These are phyloP conservation scores for Clausena lansium DNA, from an alignment of 345 rosid species.

Conservation along the genomic window DNA sequence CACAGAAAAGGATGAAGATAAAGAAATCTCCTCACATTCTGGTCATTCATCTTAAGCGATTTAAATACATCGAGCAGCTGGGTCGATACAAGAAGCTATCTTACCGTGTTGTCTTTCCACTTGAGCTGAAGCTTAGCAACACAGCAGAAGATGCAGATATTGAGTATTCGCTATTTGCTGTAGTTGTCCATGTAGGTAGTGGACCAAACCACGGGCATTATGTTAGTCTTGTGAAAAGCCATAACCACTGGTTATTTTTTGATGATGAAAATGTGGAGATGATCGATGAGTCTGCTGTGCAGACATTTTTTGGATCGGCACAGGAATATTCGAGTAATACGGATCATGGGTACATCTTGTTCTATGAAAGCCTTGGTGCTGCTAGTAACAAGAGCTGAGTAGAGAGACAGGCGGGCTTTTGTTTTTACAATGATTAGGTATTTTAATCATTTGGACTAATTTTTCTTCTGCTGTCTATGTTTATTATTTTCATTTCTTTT, in stretches of 20 bases:
- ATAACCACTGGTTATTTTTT: slow-evolving; percentile 95
- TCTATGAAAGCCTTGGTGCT: slow-evolving; percentile 81
- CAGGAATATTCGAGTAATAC: slow-evolving; percentile 97
- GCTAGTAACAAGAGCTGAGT: slow-evolving; percentile 48
- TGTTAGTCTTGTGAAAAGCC: slow-evolving; percentile 98
- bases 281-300: slow-evolving; percentile 97
- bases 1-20: slow-evolving; percentile 98
- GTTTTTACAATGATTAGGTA: slow-evolving; percentile 32
- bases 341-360: slow-evolving; percentile 96
- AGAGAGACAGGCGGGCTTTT: slow-evolving; percentile 7
- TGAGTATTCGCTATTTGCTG: slow-evolving; percentile 92
- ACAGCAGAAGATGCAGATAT: slow-evolving; percentile 86
- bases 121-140: slow-evolving; percentile 94
- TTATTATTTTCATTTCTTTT: slow-evolving; percentile 18
- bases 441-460: slow-evolving; percentile 38
- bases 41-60: slow-evolving; percentile 92
- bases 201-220: slow-evolving; percentile 98
- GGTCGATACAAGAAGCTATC: slow-evolving; percentile 96
- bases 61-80: slow-evolving; percentile 94
- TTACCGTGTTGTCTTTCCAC: slow-evolving; percentile 88
- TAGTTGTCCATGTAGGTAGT: slow-evolving; percentile 97
- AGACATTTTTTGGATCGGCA: slow-evolving; percentile 95
- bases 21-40: slow-evolving; percentile 93
- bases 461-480: slow-evolving; percentile 17
- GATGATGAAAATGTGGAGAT: slow-evolving; percentile 98